These are phyloP conservation scores for Ambrosia hybrid DNA, from an alignment of 140 eudicot species.

Conservation along the genomic window DNA sequence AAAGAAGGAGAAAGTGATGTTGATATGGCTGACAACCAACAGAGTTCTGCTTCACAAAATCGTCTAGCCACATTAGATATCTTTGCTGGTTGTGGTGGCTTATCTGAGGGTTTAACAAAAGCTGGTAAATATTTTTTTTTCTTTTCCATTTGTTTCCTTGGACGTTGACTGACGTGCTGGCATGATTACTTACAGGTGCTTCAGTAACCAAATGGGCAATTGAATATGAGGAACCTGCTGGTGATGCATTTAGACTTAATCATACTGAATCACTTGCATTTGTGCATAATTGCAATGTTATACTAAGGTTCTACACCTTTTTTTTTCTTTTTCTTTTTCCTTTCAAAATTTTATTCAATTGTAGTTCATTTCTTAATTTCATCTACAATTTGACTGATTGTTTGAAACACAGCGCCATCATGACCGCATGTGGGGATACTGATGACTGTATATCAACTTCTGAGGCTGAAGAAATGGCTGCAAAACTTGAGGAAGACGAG, in stretches of 20 bases:
- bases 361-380: neutral
- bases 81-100: constrained; percentile 92
- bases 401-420: constrained; percentile 52
- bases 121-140: constrained; percentile 46
- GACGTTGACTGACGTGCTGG: neutral
- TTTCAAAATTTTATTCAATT: neutral
- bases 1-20: constrained; percentile 47
- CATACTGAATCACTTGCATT: constrained; percentile 62
- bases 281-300: constrained; percentile 74
- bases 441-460: constrained; percentile 77
- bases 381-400: constrained; percentile 13
- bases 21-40: constrained; percentile 27
- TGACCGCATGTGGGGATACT: constrained; percentile 64
- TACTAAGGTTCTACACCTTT: constrained; percentile 43
- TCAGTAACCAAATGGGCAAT: constrained; percentile 81
- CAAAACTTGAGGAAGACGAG: constrained; percentile 45
- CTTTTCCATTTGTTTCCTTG: neutral
- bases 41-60: constrained; percentile 16
- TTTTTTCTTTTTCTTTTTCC: too few species aligned
- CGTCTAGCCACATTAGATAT: constrained; percentile 62
- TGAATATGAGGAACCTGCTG: constrained; percentile 83
- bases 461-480: constrained; percentile 66
- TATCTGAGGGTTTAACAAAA: constrained; percentile 73
- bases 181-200: constrained; percentile 47
- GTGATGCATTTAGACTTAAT: constrained; percentile 72